These are phyloP conservation scores for Nakazawaea ambrosiae DNA, from an alignment of 805 yeast species.

Conservation along the genomic window DNA sequence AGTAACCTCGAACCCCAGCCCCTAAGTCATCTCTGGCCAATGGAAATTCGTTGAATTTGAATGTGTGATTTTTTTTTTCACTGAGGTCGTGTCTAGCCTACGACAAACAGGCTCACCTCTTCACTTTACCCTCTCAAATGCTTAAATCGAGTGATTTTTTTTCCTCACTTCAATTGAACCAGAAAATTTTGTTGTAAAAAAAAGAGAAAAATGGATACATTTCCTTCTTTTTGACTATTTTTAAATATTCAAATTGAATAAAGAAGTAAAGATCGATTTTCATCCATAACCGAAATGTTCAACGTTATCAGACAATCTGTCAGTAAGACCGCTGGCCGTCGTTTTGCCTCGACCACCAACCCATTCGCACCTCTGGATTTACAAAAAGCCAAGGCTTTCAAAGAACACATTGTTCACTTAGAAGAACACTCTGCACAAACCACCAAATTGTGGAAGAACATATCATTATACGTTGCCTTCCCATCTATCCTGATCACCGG, in stretches of 20 bases:
- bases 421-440: constrained; percentile 76
- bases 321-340: constrained; percentile 25
- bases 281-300: too few relatives aligned
- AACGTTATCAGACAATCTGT: constrained; percentile 26
- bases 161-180: too few relatives aligned
- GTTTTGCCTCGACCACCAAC: constrained; percentile 26
- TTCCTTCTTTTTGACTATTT: too few relatives aligned
- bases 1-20: too few relatives aligned
- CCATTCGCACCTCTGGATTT: constrained; percentile 45
- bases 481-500: constrained; percentile 78
- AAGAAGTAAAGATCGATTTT: neutral
- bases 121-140: too few relatives aligned
- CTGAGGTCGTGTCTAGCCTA: neutral
- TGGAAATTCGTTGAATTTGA: neutral
- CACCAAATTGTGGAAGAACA: constrained; percentile 76
- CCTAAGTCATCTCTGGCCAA: constrained; percentile 1
- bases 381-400: constrained; percentile 68
- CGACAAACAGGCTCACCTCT: too few relatives aligned
- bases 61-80: too few relatives aligned
- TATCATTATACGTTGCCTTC: constrained; percentile 70
- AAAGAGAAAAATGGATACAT: too few relatives aligned
- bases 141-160: too few relatives aligned
- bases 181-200: too few relatives aligned
- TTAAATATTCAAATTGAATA: too few relatives aligned
- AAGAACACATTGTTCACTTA: constrained; percentile 53